Base-by-base conservation (phyloP, 495 filamentous ascomycete species). In the Amorphotheca resinae region DNA sequence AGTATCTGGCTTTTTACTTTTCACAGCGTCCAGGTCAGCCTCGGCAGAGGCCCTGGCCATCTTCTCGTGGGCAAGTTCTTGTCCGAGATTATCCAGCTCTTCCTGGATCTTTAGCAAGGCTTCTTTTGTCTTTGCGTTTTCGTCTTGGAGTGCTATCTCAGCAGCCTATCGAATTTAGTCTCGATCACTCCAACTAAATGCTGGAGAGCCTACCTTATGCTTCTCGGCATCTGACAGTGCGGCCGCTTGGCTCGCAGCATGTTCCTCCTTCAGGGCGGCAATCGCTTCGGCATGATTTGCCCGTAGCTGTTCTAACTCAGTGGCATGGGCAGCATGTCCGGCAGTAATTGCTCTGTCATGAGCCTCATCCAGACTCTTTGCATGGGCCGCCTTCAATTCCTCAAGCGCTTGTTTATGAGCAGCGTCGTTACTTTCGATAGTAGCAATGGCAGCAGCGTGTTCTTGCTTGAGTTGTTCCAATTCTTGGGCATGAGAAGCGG, bases 21-120 rank as follows among this genome's bases (percentile, higher is more conserved):
- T 64, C 22, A 61, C 48, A 30, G 65, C 67, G 30, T 76, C 72
- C 17, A 73, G 60, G 42, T 72, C 70, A 8, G 70, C 70, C 56
- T 68, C 66, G 11, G 70, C 65, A 31, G 63, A 63, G 20, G 70
- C 65, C 33, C 70, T 73, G 31, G 65, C 67, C 66, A 70, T 69
- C 56, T 73, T 74, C 44, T 72, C 68, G 31, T 62, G 54, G 2
- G 69, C 70, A 14, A 76, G 64, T 42, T 67, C 55, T 48, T 69
- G 60, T 41, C 61, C 61, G 33, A 73, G 49, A 5, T 57, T 52
- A 36, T 69, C 65, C 20, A 60, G 40, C 28, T 73, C 69, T 6
- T 50, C 54, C 34, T 72, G 57, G 2, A 56, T 37, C 47, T 65
- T 63, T 22, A 45, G 48, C 9, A 69, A 51, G 16, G 56, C 42